Conservation (phyloP, 768 basidiomycete species). For the Asterophora lycoperdoides region DNA sequence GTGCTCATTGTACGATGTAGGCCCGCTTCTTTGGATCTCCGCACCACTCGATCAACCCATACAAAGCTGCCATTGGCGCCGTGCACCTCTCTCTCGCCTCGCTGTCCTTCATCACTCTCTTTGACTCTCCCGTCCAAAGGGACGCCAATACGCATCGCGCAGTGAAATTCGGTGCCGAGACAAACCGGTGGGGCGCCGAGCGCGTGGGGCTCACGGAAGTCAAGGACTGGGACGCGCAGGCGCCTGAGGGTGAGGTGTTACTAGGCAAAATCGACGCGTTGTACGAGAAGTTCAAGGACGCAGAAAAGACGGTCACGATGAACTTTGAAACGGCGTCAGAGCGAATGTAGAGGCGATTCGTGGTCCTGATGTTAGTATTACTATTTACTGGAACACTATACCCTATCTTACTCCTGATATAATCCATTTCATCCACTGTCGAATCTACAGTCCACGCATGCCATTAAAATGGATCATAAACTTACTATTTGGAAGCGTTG, state of each 20-base stretch:
- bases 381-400: neutral
- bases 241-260: slow-evolving; percentile 42
- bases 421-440: too few relatives aligned
- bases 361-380: neutral
- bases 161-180: slow-evolving; percentile 51
- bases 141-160: slow-evolving; percentile 25
- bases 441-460: neutral
- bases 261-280: slow-evolving; percentile 54
- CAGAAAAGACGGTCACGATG: slow-evolving; percentile 15
- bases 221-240: slow-evolving; percentile 46
- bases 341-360: slow-evolving; percentile 4
- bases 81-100: slow-evolving; percentile 67
- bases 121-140: slow-evolving; percentile 13
- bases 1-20: slow-evolving; percentile 34
- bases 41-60: slow-evolving; percentile 56
- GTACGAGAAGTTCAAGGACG: slow-evolving; percentile 33
- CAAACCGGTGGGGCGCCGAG: slow-evolving; percentile 52
- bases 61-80: slow-evolving; percentile 63
- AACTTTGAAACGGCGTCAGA: slow-evolving; percentile 13
- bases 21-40: slow-evolving; percentile 65
- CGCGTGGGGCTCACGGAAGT: slow-evolving; percentile 48
- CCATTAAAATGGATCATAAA: neutral
- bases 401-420: neutral
- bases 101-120: slow-evolving; percentile 42
- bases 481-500: slow-evolving; percentile 34